A percentile compares a stretch with the other conserved stretches of the same genome.
Evolutionary conservation across 202 grass and related monocot genomes (phyloP).

Genomic region (Musa balbisiana): DNA sequence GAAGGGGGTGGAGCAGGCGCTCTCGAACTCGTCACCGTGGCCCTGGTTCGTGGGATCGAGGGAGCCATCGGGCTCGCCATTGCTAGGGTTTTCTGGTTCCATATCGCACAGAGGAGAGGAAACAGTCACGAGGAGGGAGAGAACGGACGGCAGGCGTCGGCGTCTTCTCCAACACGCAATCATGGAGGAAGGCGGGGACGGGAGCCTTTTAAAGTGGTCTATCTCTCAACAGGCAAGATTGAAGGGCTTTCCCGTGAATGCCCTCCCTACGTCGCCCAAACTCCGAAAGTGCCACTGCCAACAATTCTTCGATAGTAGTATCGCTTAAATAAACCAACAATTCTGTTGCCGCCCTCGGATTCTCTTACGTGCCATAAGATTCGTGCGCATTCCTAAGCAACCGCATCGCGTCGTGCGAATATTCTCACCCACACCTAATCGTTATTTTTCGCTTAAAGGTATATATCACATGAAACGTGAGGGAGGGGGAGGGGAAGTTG

Average conservation of each 20-base stretch:
- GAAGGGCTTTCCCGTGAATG: background rate
- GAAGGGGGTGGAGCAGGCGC: conserved; percentile 13
- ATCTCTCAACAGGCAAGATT: background rate
- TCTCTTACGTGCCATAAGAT: too few relatives aligned
- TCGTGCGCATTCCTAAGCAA: too few relatives aligned
- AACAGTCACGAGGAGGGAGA: too few relatives aligned
- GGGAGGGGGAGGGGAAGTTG: too few relatives aligned
- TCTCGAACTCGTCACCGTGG: conserved; percentile 9
- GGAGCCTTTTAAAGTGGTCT: background rate
- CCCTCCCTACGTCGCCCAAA: background rate
- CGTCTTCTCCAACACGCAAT: conserved; percentile 9
- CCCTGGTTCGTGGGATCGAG: background rate
- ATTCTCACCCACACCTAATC: too few relatives aligned
- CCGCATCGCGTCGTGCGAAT: too few relatives aligned
- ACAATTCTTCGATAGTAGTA: too few relatives aligned
- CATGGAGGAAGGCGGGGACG: background rate
- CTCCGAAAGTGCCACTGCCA: background rate
- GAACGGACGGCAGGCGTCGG: background rate
- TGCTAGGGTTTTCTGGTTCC: conserved; percentile 3
- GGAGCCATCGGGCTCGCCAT: background rate
- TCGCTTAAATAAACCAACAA: too few relatives aligned
- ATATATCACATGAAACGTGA: too few relatives aligned
- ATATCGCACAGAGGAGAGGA: background rate
- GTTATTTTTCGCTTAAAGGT: too few relatives aligned
- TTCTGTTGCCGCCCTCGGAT: too few relatives aligned